Percentiles rank a stretch among this genome's conserved stretches.
Conservation (phyloP, 1,139 yeast species). For the Taphrina communis region DNA sequence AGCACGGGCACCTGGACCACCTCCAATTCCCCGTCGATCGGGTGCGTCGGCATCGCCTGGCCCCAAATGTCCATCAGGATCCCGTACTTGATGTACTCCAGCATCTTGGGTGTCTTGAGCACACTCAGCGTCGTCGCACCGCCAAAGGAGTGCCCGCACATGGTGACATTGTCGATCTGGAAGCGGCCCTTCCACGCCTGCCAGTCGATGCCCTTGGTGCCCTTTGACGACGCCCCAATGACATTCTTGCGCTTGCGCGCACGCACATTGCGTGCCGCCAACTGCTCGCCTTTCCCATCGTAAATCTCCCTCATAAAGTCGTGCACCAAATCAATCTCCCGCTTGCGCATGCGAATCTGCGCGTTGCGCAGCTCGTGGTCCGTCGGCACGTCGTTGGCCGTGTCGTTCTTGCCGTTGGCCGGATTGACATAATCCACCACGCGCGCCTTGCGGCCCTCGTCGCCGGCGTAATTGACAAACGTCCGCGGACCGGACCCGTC, state of each 20-base stretch:
- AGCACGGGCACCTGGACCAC: slow-evolving; percentile 26
- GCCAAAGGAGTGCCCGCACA: slow-evolving; percentile 38
- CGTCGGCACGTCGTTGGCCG: slow-evolving; percentile 30
- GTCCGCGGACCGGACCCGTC: slow-evolving; percentile 44
- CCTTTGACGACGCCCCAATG: slow-evolving; percentile 31
- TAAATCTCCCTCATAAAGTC: slow-evolving; percentile 16
- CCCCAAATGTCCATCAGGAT: slow-evolving; percentile 40
- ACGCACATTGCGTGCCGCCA: slow-evolving; percentile 24
- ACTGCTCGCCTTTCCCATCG: slow-evolving; percentile 28
- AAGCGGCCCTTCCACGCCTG: slow-evolving; percentile 19
- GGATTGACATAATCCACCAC: slow-evolving; percentile 32
- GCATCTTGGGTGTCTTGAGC: slow-evolving; percentile 26
- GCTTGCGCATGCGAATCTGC: slow-evolving; percentile 33
- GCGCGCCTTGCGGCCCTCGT: slow-evolving; percentile 24
- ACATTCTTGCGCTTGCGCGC: slow-evolving; percentile 6
- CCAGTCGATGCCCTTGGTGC: slow-evolving; percentile 39
- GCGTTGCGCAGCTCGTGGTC: slow-evolving; percentile 38
- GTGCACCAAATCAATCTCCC: slow-evolving; percentile 28
- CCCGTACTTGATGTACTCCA: slow-evolving; percentile 34
- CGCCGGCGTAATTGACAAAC: slow-evolving; percentile 23
- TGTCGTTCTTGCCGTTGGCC: slow-evolving; percentile 30
- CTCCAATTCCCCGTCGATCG: slow-evolving; percentile 24
- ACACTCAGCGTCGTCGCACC: slow-evolving; percentile 33
- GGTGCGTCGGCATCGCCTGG: slow-evolving; percentile 31
- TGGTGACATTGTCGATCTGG: slow-evolving; percentile 15